phyloP scores from a whole-genome alignment of 805 yeast genomes.

The Yarrowia deformans region DNA sequence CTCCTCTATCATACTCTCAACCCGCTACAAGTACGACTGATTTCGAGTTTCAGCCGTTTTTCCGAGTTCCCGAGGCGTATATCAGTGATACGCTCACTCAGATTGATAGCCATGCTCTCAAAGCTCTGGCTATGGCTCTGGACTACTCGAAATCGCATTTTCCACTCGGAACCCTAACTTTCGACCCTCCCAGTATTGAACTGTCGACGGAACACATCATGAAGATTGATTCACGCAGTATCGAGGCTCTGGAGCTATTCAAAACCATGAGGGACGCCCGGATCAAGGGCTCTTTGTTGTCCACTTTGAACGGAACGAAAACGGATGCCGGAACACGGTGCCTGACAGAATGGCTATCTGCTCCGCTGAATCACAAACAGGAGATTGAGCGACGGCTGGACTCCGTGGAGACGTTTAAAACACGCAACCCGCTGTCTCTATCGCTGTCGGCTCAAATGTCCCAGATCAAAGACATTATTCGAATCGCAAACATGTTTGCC shows the following conservation, averaged over 20 bases:
- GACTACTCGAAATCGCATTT: conserved; percentile 76
- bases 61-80: conserved; percentile 2
- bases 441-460: conserved; percentile 28
- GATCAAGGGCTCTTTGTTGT: conserved; percentile 71
- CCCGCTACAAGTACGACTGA: conserved; percentile 50
- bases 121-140: conserved; percentile 68
- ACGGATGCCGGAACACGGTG: conserved; percentile 84
- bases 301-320: conserved; percentile 73
- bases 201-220: conserved; percentile 61
- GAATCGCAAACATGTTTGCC: conserved; percentile 29
- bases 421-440: conserved; percentile 22
- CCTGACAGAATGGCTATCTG: conserved; percentile 80
- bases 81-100: background rate
- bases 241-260: conserved; percentile 63
- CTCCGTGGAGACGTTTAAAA: conserved; percentile 56
- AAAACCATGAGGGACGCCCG: conserved; percentile 60
- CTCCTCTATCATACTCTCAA: conserved; percentile 63
- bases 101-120: conserved; percentile 52
- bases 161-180: conserved; percentile 68
- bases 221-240: conserved; percentile 71
- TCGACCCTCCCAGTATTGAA: conserved; percentile 68
- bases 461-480: conserved; percentile 29
- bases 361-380: conserved; percentile 70
- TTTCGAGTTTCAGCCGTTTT: conserved; percentile 19
- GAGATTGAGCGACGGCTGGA: conserved; percentile 66